Evolutionary conservation across 164 flowering plant species (phyloP), one percentile per base, ranked within the genome.

Genomic region (Piper betle): DNA sequence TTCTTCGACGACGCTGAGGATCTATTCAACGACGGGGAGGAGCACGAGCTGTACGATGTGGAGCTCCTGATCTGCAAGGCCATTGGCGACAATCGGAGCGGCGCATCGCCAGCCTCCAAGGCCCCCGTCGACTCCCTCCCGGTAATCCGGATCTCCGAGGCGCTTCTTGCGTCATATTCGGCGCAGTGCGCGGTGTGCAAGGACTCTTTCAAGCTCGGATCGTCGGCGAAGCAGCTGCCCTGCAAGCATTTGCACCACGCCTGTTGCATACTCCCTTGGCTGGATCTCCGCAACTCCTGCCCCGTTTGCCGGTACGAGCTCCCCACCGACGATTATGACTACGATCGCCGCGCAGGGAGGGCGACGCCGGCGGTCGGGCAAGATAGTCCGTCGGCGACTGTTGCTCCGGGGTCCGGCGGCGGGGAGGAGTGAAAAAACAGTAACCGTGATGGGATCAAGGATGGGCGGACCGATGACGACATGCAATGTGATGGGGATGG

Each of bases 261-360:
- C 2, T 90, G 88, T 64, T 91, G 97, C 57, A 86, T 91, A 10
- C 59, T 84, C 15, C 97, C 97, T 2, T 91, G 97, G 97, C 73
- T 91, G 63, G 88, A 81, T 56, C 13, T 88, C 75, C 97, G 88
- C 65, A 91, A 91, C 68, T 88, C 96, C 12, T 91, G 97, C 61
- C 97, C 97, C 0, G 97, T 91, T 3, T 91, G 97, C 73, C 80
- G 97, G 38, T 73, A 79, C 61, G 97, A 91, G 79, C 68, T 91
- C 73, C 97, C 97, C 0, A 91, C 97, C 0, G 97, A 88, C 69
- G 97, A 91, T 69, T 78, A 71, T 0, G 97, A 91, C 62, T 91
- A 91, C 57, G 96, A 91, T n/a, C n/a, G 66, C 73, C 67, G 10
- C 69, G 77, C 6, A 20, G 39, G 58, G 58, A 57, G 60, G 74